Evolutionary conservation across 2,329 filamentous ascomycete genomes (phyloP).

Genomic region (Sporothrix schenckii): DNA sequence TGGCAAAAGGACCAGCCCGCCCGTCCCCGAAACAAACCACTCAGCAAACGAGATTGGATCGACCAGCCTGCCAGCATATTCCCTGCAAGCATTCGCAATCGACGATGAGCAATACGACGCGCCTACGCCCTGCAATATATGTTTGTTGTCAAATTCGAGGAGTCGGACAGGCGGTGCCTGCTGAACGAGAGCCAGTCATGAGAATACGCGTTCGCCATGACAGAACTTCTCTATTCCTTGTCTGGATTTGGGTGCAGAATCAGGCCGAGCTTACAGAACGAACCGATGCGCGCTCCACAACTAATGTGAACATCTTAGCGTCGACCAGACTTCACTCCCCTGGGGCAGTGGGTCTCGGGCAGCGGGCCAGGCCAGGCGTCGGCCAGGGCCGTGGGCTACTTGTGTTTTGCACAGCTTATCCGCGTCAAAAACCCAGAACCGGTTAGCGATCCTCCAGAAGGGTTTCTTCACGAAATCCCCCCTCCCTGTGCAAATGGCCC

Average conservation of each 20-base stretch:
- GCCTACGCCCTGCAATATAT: not conserved
- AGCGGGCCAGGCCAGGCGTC: constrained; percentile 21
- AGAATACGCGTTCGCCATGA: no score
- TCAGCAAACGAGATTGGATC: constrained; percentile 22
- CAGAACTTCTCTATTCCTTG: no score
- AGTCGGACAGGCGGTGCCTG: no score
- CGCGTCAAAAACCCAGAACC: constrained; percentile 24
- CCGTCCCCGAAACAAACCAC: constrained; percentile 18
- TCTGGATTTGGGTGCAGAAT: not conserved
- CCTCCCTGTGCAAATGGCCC: constrained; percentile 9
- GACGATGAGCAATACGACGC: not conserved
- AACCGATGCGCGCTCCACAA: constrained; percentile 1
- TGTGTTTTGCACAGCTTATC: constrained; percentile 23
- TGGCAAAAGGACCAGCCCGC: constrained; percentile 24
- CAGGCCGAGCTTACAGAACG: not conserved
- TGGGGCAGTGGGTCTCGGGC: not conserved
- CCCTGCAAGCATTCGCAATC: not conserved
- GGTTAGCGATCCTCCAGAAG: not conserved
- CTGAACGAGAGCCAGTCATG: not conserved
- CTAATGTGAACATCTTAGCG: not conserved
- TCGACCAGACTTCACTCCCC: not conserved
- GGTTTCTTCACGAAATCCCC: constrained; percentile 9
- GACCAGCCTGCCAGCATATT: constrained; percentile 15
- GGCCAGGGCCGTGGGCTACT: constrained; percentile 31
- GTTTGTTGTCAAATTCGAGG: not conserved